Evolutionary conservation across 768 basidiomycete genomes (phyloP).

Genomic region (Russula vinacea): DNA sequence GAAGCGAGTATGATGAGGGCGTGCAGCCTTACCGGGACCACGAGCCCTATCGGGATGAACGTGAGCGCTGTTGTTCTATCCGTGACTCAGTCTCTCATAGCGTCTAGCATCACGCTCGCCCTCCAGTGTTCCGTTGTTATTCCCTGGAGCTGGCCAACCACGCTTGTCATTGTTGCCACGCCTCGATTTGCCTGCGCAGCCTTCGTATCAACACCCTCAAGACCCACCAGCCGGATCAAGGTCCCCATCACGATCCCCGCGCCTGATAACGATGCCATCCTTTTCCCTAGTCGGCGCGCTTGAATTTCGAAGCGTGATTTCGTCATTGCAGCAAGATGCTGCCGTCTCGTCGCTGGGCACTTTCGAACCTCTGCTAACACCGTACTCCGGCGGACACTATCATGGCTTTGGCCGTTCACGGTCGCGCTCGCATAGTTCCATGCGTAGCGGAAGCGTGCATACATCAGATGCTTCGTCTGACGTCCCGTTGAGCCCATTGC

Average conservation of each 20-base stretch:
- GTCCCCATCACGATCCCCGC: slow-evolving; percentile 43
- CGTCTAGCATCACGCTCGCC: slow-evolving; percentile 29
- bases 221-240: slow-evolving; percentile 47
- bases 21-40: slow-evolving; percentile 40
- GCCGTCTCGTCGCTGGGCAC: slow-evolving; percentile 53
- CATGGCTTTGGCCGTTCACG: slow-evolving; percentile 41
- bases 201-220: slow-evolving; percentile 39
- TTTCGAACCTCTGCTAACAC: slow-evolving; percentile 66
- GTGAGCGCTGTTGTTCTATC: slow-evolving; percentile 40
- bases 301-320: slow-evolving; percentile 91
- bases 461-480: slow-evolving; percentile 53
- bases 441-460: slow-evolving; percentile 36
- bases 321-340: slow-evolving; percentile 70
- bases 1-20: slow-evolving; percentile 57
- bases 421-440: slow-evolving; percentile 37
- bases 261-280: slow-evolving; percentile 60
- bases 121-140: slow-evolving; percentile 24
- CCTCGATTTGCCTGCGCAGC: slow-evolving; percentile 39
- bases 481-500: slow-evolving; percentile 45
- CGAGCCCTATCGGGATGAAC: slow-evolving; percentile 60
- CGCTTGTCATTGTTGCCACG: slow-evolving; percentile 45
- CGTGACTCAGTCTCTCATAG: slow-evolving; percentile 5
- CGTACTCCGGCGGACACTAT: slow-evolving; percentile 76
- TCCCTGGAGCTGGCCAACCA: slow-evolving; percentile 31
- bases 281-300: slow-evolving; percentile 93